phyloP scores from a whole-genome alignment of 1,284 basidiomycete genomes.

The Gymnopus androsaceus region DNA sequence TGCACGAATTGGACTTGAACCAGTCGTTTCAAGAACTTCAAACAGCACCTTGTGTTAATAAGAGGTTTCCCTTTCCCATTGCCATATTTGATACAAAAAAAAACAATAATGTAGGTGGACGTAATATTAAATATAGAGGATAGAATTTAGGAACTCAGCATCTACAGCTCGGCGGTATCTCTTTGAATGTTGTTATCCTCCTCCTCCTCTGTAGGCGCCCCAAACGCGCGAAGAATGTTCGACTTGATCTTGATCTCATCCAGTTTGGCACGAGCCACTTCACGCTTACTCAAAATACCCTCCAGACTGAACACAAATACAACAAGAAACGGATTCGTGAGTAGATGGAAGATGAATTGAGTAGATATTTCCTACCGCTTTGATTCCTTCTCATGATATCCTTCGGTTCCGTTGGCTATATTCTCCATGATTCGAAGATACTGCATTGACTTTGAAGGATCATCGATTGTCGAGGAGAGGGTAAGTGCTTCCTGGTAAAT shows the following conservation, averaged over 20 bases:
- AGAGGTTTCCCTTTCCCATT: no score
- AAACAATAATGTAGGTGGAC: no score
- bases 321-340: no score
- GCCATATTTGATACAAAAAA: no score
- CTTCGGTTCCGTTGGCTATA: conserved; percentile 71
- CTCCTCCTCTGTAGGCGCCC: conserved; percentile 51
- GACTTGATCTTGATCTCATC: conserved; percentile 94
- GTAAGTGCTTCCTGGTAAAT: conserved; percentile 64
- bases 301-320: conserved; percentile 50
- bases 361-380: conserved; percentile 67
- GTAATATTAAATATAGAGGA: no score
- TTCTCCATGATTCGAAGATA: conserved; percentile 94
- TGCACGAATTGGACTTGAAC: no score
- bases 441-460: conserved; percentile 71
- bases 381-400: conserved; percentile 86
- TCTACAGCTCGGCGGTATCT: conserved; percentile 46
- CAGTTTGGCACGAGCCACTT: conserved; percentile 75
- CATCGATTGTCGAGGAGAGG: conserved; percentile 48
- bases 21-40: no score
- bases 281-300: conserved; percentile 74
- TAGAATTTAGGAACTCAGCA: no score
- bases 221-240: conserved; percentile 84
- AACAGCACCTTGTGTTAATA: no score
- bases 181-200: conserved; percentile 26
- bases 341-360: no score